Conservation (phyloP, 495 filamentous ascomycete species). For the Polyplosphaeria fusca region DNA sequence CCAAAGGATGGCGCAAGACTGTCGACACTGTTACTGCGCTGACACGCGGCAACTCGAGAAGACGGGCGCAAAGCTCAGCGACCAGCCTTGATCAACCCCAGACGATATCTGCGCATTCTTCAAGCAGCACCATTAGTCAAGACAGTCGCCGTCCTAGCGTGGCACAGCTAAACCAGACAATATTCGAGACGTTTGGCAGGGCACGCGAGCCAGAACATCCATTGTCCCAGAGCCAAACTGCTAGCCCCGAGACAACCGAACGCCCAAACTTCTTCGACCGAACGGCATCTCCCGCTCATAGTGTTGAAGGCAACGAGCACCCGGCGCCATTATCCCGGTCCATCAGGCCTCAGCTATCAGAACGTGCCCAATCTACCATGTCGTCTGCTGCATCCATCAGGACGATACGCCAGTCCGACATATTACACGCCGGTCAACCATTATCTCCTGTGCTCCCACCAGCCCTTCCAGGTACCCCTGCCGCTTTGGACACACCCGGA, state of each 20-base stretch:
- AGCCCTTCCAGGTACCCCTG: slow-evolving; percentile 47
- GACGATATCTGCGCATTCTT: slow-evolving; percentile 30
- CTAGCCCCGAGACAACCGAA: slow-evolving; percentile 61
- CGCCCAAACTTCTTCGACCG: slow-evolving; percentile 46
- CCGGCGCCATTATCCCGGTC: slow-evolving; percentile 40
- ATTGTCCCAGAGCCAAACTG: slow-evolving; percentile 75
- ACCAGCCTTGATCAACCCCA: slow-evolving; percentile 29
- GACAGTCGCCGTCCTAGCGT: slow-evolving; percentile 65
- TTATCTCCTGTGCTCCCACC: slow-evolving; percentile 38
- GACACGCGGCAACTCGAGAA: slow-evolving; percentile 24
- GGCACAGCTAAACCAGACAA: slow-evolving; percentile 62
- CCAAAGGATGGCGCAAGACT: slow-evolving; percentile 58
- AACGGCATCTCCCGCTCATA: slow-evolving; percentile 38
- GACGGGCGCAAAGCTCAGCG: slow-evolving; percentile 37
- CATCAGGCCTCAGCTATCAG: slow-evolving; percentile 46
- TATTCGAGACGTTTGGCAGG: slow-evolving; percentile 52
- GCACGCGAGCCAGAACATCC: slow-evolving; percentile 66
- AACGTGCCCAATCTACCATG: slow-evolving; percentile 55
- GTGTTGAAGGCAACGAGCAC: slow-evolving; percentile 20
- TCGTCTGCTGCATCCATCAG: slow-evolving; percentile 62
- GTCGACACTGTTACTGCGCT: slow-evolving; percentile 36
- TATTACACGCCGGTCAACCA: slow-evolving; percentile 28
- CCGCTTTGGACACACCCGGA: slow-evolving; percentile 49
- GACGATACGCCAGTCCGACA: slow-evolving; percentile 45
- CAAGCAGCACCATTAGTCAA: slow-evolving; percentile 58